A percentile compares a stretch with the other conserved stretches of the same genome.
Conservation (phyloP, 495 filamentous ascomycete species). For the Aspergillus kassunensis region DNA sequence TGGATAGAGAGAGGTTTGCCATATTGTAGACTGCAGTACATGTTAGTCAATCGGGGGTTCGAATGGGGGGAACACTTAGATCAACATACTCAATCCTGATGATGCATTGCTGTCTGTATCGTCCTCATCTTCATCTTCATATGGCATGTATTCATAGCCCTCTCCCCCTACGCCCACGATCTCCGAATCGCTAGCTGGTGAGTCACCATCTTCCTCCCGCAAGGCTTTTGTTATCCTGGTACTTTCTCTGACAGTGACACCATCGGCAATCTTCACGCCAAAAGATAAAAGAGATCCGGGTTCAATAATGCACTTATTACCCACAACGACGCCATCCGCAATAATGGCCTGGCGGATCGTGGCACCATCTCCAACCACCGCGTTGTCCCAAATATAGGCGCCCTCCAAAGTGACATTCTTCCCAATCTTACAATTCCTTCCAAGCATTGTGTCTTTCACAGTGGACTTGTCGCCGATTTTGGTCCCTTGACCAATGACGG, state of each 20-base stretch:
- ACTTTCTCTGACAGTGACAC: conserved; percentile 46
- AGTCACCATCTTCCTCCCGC: conserved; percentile 40
- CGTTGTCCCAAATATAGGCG: conserved; percentile 89
- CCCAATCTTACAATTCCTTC: conserved; percentile 79
- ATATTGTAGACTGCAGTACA: conserved; percentile 61
- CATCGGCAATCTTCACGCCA: conserved; percentile 65
- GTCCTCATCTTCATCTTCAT: conserved; percentile 50
- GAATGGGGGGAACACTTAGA: conserved; percentile 14
- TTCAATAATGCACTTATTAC: conserved; percentile 63
- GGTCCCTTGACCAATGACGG: conserved; percentile 71
- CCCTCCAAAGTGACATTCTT: conserved; percentile 72
- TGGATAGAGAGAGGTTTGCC: conserved; percentile 63
- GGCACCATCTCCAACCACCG: conserved; percentile 66
- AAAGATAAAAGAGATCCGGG: conserved; percentile 76
- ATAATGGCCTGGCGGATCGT: conserved; percentile 71
- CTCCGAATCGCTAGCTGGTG: conserved; percentile 45
- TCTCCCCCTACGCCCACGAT: conserved; percentile 44
- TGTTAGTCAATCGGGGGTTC: conserved; percentile 27
- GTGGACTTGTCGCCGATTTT: conserved; percentile 67
- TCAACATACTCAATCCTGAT: conserved; percentile 47
- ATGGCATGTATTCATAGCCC: conserved; percentile 47
- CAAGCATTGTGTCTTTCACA: conserved; percentile 71
- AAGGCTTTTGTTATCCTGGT: conserved; percentile 55
- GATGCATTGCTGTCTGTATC: conserved; percentile 43
- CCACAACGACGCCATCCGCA: conserved; percentile 64